A percentile compares a stretch with the other conserved stretches of the same genome.
Conservation (phyloP, 495 filamentous ascomycete genomes). For the Elaphomyces granulatus region DNA sequence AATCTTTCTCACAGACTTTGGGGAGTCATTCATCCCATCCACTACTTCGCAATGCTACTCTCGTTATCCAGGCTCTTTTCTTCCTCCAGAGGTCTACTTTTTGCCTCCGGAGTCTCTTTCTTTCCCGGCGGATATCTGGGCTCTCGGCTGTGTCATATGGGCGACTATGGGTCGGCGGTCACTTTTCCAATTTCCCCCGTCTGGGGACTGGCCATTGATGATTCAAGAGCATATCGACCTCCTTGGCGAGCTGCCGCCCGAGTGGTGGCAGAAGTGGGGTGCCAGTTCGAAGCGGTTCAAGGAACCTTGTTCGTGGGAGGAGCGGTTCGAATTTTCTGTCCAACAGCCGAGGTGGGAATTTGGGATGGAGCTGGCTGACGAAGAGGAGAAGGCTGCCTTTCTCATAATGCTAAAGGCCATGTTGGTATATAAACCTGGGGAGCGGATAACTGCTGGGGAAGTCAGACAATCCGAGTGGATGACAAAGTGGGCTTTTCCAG, state of each 20-base stretch:
- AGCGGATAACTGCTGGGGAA: constrained; percentile 20
- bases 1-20: constrained; percentile 27
- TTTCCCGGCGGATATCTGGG: constrained; percentile 25
- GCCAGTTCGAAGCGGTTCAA: no score
- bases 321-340: constrained; percentile 17
- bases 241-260: no score
- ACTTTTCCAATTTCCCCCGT: constrained; percentile 15
- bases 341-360: no score
- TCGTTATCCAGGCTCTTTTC: no score
- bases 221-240: no score
- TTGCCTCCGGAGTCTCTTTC: constrained; percentile 17
- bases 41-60: no score
- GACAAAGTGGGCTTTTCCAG: constrained; percentile 4
- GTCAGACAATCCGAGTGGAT: constrained; percentile 9
- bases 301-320: constrained; percentile 15
- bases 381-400: constrained; percentile 18
- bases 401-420: constrained; percentile 25
- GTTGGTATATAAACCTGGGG: constrained; percentile 26
- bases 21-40: constrained; percentile 22
- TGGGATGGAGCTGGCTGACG: constrained; percentile 13
- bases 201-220: no score
- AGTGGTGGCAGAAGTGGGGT: no score
- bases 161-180: constrained; percentile 12
- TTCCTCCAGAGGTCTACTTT: constrained; percentile 20
- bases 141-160: constrained; percentile 22